Base-by-base conservation (phyloP, 83 land plant species). In the Diphasiastrum complanatum region DNA sequence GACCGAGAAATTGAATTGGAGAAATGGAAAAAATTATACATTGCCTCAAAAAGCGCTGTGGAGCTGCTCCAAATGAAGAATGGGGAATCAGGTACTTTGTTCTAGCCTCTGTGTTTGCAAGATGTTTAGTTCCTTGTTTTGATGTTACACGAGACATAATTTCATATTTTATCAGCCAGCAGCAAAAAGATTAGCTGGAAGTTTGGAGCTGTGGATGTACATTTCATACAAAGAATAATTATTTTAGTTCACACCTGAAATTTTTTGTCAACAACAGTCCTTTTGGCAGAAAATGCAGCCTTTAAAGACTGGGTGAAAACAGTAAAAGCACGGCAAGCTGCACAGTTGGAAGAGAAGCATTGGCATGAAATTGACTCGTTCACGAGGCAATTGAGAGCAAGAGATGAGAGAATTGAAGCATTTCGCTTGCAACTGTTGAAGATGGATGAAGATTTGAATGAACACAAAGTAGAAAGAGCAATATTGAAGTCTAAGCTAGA, bases 361-460 rank as follows among this genome's bases (percentile, higher is more conserved):
- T 61, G 72, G 61, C 40, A 69, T 28, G 87, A 86, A 65, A 38
- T 90, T 45, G 81, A 86, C 34, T 82, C 92, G 33, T 83, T 86
- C 66, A 75, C 76, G 33, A 80, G 83, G 28, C 92, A 90, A 56
- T 63, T 81, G 78, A 79, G 81, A 48, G 62, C 76, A 14, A 83
- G 76, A 67, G 89, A 86, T 34, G 92, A 90, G 60, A 83, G 74
- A 49, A 33, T 90, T 27, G 83, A 83, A 32, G 79, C 66, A 33
- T 68, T 64, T 22, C 70, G 67, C 24, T 77, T 85, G 84, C 75
- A 54, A 60, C n/a, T 81, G 25, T 33, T 83, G 38, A 73, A 67
- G 68, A 60, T 69, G 85, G 89, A 86, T 68, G 52, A 71, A 12
- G 88, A 81, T 47, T 63, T 75, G 25, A 74, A 81, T 50, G 35